phyloP scores from a whole-genome alignment of 805 yeast species.

The Kodamaea fukazawae region DNA sequence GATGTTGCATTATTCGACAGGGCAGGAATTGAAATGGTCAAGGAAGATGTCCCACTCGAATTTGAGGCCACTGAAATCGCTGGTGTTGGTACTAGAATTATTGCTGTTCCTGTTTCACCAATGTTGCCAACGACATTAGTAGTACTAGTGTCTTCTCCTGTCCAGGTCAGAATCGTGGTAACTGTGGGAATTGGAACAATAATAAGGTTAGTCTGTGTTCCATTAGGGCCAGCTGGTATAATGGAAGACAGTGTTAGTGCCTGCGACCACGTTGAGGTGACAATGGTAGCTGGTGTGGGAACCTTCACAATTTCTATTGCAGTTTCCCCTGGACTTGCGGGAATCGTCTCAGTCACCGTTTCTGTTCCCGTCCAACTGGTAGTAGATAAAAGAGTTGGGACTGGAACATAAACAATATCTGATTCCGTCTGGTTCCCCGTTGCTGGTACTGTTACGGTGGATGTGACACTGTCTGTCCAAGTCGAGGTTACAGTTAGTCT shows the following conservation, averaged over 20 bases:
- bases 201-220: slow-evolving; percentile 11
- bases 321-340: slow-evolving; percentile 10
- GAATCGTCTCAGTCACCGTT: slow-evolving; percentile 8
- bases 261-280: slow-evolving; percentile 13
- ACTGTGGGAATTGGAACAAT: slow-evolving; percentile 5
- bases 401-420: slow-evolving; percentile 21
- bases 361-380: slow-evolving; percentile 12
- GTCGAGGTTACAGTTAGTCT: not conserved
- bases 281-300: slow-evolving; percentile 11
- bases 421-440: slow-evolving; percentile 20
- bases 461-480: no score
- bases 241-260: slow-evolving; percentile 9
- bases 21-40: no score
- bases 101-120: slow-evolving; percentile 14
- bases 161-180: slow-evolving; percentile 6
- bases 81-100: slow-evolving; percentile 6
- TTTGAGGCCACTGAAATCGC: not conserved
- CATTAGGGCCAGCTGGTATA: slow-evolving; percentile 5
- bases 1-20: no score
- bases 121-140: slow-evolving; percentile 2
- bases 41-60: no score
- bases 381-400: slow-evolving; percentile 12
- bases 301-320: slow-evolving; percentile 14
- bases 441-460: slow-evolving; percentile 13
- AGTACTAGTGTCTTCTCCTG: slow-evolving; percentile 1